Evolutionary conservation across 495 filamentous ascomycete species (phyloP), one percentile per base, ranked within the genome.

Genomic region (Cladorrhinum samala): DNA sequence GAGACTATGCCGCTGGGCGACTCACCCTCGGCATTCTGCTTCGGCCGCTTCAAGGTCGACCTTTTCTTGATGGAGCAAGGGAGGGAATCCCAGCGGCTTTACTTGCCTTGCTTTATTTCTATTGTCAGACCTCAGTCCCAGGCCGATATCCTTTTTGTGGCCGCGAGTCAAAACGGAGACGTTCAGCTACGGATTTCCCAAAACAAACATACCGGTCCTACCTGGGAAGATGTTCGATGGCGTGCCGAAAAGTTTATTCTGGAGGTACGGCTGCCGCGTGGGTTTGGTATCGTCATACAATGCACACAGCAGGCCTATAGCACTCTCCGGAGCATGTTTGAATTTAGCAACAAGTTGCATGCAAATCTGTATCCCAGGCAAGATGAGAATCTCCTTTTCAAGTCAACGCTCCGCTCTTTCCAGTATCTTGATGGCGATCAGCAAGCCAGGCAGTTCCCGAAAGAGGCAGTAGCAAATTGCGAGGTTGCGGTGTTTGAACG

Each of bases 171-270:
- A 69, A 84, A 84, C 58, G 82, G 84, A 9, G 75, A 83, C 18
- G 78, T 93, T 49, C 86, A 88, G 58, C 68, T 94, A n/a, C 68
- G 79, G 48, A 83, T 95, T 23, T 86, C 86, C 52, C 70, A 77
- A 18, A 81, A 85, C 57, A 84, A 78, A 55, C 78, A 79, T 58
- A 67, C 70, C n/a, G 85, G 85, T 0, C 80, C 84, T 2, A 83
- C 80, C 0, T 95, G 90, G 90, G 77, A 87, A 25, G 82, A 89
- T 58, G 82, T 93, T 19, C 73, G 80, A 43, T 95, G 89, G 89
- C 84, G 83, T 46, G 68, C 79, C 9, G 80, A 83, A 14, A 72
- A 73, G 8, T 74, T 77, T 49, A 75, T 72, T 2, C 73, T 95
- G 57, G 74, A 79, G 20, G 68, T 94, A 23, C 78, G 77, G 49